Evolutionary conservation across 2,329 filamentous ascomycete species (phyloP).

Genomic region (Colletotrichum costaricense): DNA sequence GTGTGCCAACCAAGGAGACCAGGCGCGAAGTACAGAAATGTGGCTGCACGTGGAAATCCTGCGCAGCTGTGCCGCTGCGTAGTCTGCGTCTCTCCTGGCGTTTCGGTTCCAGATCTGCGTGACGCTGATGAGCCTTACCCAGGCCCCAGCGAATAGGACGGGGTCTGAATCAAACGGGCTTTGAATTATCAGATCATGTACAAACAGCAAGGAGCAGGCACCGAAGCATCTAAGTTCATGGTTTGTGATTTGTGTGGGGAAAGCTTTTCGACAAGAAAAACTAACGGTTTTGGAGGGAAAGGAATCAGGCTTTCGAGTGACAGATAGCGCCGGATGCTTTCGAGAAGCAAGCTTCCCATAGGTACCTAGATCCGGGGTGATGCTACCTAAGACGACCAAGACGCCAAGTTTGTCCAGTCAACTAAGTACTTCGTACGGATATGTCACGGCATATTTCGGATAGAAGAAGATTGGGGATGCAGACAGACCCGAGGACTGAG

Average conservation of each 20-base stretch:
- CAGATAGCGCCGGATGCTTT: neutral
- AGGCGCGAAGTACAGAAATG: neutral
- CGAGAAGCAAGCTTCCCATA: conserved; percentile 1
- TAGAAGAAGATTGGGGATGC: neutral
- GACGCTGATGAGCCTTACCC: conserved; percentile 9
- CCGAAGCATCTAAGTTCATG: neutral
- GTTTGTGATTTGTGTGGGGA: neutral
- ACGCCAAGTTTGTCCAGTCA: neutral
- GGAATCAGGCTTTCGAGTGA: neutral
- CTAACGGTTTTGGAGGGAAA: neutral
- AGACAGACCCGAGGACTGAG: neutral
- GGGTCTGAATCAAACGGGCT: conserved; percentile 2
- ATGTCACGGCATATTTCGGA: neutral
- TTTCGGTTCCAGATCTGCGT: conserved; percentile 26
- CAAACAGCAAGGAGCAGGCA: conserved; percentile 14
- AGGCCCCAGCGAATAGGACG: neutral
- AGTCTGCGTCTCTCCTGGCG: conserved; percentile 4
- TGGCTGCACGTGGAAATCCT: conserved; percentile 12
- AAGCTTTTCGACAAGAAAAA: neutral
- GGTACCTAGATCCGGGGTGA: neutral
- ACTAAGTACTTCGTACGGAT: neutral
- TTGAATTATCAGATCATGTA: conserved; percentile 28
- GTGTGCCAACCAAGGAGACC: neutral
- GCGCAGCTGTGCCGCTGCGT: conserved; percentile 21
- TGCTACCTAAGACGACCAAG: neutral